Evolutionary conservation across 179 eudicot species (phyloP).

Genomic region (Silene coronaria): DNA sequence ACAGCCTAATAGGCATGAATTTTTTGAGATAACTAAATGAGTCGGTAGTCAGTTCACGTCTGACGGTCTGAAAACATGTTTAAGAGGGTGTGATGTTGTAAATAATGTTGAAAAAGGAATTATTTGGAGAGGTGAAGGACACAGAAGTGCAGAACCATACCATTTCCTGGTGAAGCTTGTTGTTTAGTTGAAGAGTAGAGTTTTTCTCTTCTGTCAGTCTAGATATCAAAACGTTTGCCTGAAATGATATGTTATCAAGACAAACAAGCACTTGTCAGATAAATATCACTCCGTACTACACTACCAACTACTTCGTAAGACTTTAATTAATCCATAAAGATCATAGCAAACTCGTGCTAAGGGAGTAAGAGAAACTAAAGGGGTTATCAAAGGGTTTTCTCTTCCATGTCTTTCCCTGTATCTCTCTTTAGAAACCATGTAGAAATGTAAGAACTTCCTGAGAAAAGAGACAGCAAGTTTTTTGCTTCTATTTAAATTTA

Average conservation of each 20-base stretch:
- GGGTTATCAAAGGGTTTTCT: too few relatives aligned
- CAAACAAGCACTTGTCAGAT: not conserved
- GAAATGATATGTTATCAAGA: conserved; percentile 9
- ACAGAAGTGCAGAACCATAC: conserved; percentile 24
- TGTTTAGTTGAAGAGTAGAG: conserved; percentile 46
- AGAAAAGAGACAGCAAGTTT: not conserved
- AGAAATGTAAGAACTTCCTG: too few relatives aligned
- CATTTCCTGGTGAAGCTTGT: conserved; percentile 62
- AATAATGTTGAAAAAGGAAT: not conserved
- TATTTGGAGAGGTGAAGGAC: not conserved
- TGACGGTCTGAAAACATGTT: not conserved
- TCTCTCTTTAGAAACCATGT: too few relatives aligned
- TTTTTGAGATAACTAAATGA: not conserved
- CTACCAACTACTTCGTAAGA: too few relatives aligned
- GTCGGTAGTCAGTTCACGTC: too few relatives aligned
- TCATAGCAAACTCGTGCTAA: not conserved
- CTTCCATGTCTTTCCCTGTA: too few relatives aligned
- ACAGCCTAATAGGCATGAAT: not conserved
- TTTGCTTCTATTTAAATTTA: not conserved
- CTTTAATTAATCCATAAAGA: not conserved
- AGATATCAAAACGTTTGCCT: conserved; percentile 38
- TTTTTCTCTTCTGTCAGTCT: conserved; percentile 63
- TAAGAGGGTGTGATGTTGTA: not conserved
- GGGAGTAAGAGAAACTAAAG: too few relatives aligned
- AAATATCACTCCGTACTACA: too few relatives aligned